Evolutionary conservation across 106 monocot genomes (phyloP), one percentile per base, ranked within the genome.

Genomic region (Acanthochlamys bracteata): DNA sequence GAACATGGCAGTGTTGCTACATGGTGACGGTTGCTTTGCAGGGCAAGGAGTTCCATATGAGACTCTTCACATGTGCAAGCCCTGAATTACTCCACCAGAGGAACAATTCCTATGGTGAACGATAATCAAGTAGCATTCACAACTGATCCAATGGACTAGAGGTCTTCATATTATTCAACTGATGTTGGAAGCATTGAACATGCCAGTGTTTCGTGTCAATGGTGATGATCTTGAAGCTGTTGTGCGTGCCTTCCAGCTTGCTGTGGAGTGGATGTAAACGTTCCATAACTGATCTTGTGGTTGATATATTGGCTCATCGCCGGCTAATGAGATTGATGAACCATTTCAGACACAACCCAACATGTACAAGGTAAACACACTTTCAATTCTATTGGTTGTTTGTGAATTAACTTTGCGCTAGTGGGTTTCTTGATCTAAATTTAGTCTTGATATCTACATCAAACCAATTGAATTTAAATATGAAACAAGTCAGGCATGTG

Each of bases 11-110:
- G 51, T 90, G 9, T 55, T 90, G 66, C 69, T 90, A 11, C 85
- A 90, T 70, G 89, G 85, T 49, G 89, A 90, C 82, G 89, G 89
- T 63, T 85, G 89, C 68, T 90, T 90, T 67, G 82, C 89, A 45
- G 89, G 85, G 7, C 89, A 90, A 54, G 89, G 89, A 66, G 89
- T 90, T 20, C 82, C 85, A 41, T 90, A 82, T 46, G 85, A 90
- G 63, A 90, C 89, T 26, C 55, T 90, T 61, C 89, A 90, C 74
- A 68, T 90, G 10, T 85, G 89, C 60, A 85, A 76, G 20, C 80
- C 61, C 85, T 82, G 19, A 90, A 90, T 45, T 90, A 82, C 60
- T 82, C 82, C 0, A 85, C 85, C 24, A 82, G 89, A 24, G 89
- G 89, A 22, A 90, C 85, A 10, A 90, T 90, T 65, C 89, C 85